Evolutionary conservation across 345 rosid species (phyloP), one percentile per base, ranked within the genome.

Genomic region (Microcos paniculata): DNA sequence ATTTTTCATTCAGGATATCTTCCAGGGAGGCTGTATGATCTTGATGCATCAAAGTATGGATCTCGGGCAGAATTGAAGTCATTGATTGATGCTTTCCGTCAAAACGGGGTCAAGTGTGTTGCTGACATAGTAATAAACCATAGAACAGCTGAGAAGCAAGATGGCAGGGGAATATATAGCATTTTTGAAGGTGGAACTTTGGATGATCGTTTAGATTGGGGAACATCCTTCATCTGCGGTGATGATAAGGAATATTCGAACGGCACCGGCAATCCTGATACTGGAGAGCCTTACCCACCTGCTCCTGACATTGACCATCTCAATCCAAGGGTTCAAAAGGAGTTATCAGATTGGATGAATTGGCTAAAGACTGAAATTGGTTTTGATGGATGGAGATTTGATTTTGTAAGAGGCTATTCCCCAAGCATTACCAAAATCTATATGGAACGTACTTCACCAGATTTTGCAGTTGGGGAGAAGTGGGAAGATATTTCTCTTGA

Each of bases 271-370:
- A 91, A 91, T 80, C 88, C 18, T 7, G 97, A 94, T 53, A 80
- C 90, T 3, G 97, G 97, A 6, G 77, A 71, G 4, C 75, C 53
- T 77, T 91, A 38, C 48, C 4, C 3, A 0, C 69, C 83, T 4
- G 95, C 98, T 14, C 98, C 97, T 0, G 98, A 94, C 45, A 90
- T 94, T 56, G 98, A 94, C 76, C 97, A 90, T 74, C 89, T 90
- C 72, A 94, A 92, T 70, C 86, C 81, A 1, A 83, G 82, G 51
- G 95, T 85, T 43, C 97, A 92, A 52, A 84, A 30, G n/a, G 97
- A 91, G 80, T 70, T 94, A 70, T 88, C 97, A 0, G 95, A 89
- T 57, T 94, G 97, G 98, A 86, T 92, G 95, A 94, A 90, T 24
- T 94, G 97, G 98, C 63, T 94, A 4, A 94, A 90, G 64, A 64